phyloP scores from a whole-genome alignment of 164 flowering plant species.

The Kalanchoe fedtschenkoi region DNA sequence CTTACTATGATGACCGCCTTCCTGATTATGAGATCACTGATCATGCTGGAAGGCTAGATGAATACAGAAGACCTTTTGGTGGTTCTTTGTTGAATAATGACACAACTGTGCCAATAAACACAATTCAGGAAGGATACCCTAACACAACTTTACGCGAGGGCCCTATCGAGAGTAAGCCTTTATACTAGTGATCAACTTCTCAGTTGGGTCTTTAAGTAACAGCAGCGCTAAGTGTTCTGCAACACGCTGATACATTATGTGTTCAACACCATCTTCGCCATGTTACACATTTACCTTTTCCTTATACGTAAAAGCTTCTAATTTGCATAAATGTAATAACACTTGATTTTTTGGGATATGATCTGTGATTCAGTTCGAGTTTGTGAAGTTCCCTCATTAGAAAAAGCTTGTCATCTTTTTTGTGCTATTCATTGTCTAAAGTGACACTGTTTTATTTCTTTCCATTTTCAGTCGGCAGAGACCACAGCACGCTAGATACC shows the following conservation, averaged over 20 bases:
- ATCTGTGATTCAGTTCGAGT: too few relatives aligned
- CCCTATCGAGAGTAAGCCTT: constrained; percentile 50
- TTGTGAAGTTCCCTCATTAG: too few relatives aligned
- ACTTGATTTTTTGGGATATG: too few relatives aligned
- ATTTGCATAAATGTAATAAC: too few relatives aligned
- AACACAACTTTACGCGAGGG: constrained; percentile 20
- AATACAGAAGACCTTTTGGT: constrained; percentile 31
- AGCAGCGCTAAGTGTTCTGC: not conserved
- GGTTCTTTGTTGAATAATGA: constrained; percentile 27
- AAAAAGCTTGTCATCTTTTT: too few relatives aligned
- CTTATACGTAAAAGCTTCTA: too few relatives aligned
- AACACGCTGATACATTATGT: too few relatives aligned
- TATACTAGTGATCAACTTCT: not conserved
- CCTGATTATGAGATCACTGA: constrained; percentile 35
- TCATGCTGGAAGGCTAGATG: constrained; percentile 25
- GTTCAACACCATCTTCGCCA: too few relatives aligned
- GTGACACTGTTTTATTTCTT: not conserved
- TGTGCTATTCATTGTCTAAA: too few relatives aligned
- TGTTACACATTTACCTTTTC: too few relatives aligned
- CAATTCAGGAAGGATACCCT: constrained; percentile 30
- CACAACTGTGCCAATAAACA: constrained; percentile 23
- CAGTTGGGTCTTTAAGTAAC: not conserved
- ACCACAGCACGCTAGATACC: not conserved
- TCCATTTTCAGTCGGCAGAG: not conserved
- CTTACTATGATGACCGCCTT: constrained; percentile 30